Evolutionary conservation across 768 basidiomycete species (phyloP).

Genomic region (Tylopilus felleus): DNA sequence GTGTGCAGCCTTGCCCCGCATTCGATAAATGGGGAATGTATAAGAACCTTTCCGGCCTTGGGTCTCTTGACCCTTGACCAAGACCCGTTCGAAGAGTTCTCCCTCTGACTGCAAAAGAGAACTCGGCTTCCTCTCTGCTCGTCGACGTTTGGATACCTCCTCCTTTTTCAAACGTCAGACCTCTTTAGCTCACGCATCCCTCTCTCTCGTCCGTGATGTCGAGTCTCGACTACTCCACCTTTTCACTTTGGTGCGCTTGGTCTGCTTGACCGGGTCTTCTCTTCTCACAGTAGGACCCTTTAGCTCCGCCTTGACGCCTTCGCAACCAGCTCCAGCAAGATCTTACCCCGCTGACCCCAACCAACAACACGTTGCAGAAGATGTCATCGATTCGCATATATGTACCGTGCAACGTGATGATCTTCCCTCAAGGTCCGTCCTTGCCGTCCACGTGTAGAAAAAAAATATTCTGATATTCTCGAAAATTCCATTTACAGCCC

Average conservation of each 20-base stretch:
- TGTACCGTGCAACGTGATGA: constrained; percentile 30
- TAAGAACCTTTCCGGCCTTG: constrained; percentile 26
- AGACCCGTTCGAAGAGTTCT: constrained; percentile 21
- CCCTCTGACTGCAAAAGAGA: constrained; percentile 18
- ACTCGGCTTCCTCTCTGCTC: constrained; percentile 16
- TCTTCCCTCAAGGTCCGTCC: constrained; percentile 34
- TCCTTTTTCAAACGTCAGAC: constrained; percentile 6
- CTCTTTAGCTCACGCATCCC: neutral
- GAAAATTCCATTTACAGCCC: constrained; percentile 20
- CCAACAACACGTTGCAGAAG: constrained; percentile 27
- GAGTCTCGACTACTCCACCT: constrained; percentile 26
- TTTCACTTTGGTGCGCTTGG: constrained; percentile 23
- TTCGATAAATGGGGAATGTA: constrained; percentile 23
- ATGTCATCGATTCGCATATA: constrained; percentile 29
- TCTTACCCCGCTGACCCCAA: constrained; percentile 29
- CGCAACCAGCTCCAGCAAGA: constrained; percentile 19
- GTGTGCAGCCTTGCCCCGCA: constrained; percentile 23
- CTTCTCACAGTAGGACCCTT: constrained; percentile 2
- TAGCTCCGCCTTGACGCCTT: constrained; percentile 29
- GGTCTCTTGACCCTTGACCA: constrained; percentile 26
- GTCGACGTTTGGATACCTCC: constrained; percentile 2
- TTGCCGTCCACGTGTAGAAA: constrained; percentile 24
- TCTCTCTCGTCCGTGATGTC: constrained; percentile 15
- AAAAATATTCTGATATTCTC: constrained; percentile 8
- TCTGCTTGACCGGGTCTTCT: neutral